Evolutionary conservation across 2,329 filamentous ascomycete species (phyloP), one percentile per base, ranked within the genome.

Genomic region (Fusarium sp.): DNA sequence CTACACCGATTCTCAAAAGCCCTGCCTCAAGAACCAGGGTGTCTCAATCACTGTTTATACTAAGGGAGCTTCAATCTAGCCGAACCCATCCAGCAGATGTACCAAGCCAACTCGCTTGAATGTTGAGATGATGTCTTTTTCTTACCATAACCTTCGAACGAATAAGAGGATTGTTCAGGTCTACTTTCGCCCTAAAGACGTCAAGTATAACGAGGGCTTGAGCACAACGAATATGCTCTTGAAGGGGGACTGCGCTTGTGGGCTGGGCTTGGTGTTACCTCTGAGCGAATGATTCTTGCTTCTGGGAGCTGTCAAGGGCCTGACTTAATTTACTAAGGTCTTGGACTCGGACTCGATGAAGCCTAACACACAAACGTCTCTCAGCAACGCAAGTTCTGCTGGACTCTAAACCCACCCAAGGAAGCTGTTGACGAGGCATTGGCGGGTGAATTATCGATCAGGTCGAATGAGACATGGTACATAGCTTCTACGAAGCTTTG

Each of bases 121-220:
- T 27, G 4, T 55, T 7, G 17, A 25, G 13, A 9, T 29, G 11
- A 6, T 29, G 23, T 25, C 23, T 25, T 5, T 25, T 25, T 25
- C 8, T 25, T 5, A 25, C 23, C 23, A 25, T 5, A 25, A 25
- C 23, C 23, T 25, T 5, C 23, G 8, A 25, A 8, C 23, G 8
- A 11, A 8, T 3, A 8, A 11, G 14, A 11, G 9, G 4, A 7
- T 9, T 14, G 3, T 1, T 14, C 13, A 8, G 8, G 21, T 50
- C 10, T 11, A 8, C 7, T 50, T 56, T 11, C 18, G 8, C 18
- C 14, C 15, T 37, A 3, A 1, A 14, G 3, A 10, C 4, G n/a
- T 6, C 2, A 9, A 4, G 18, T 7, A 3, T 3, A 5, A 1
- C 13, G 3, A 8, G 10, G 10, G 2, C 6, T 14, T 9, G 15